Percentiles rank a stretch among this genome's conserved stretches.
Conservation (phyloP, 352 stramenopile species). For the Globisporangium sylvaticum region DNA sequence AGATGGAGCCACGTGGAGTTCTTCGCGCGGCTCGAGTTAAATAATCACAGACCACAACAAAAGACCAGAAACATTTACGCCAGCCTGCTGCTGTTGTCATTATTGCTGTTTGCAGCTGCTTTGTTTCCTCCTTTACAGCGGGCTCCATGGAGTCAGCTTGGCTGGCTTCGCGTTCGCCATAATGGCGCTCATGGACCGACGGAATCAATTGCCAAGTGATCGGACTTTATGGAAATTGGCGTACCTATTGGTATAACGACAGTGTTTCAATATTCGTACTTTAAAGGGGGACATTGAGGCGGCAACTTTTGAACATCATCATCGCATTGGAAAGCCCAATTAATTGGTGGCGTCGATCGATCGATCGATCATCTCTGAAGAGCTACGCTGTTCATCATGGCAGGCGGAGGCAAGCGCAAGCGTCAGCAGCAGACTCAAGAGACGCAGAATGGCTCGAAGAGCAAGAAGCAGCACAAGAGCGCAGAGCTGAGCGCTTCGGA, state of each 20-base stretch:
- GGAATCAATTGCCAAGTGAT: not conserved
- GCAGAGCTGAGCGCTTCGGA: conserved; percentile 1
- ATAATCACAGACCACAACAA: not conserved
- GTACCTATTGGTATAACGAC: not conserved
- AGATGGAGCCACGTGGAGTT: not conserved
- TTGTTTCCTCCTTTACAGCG: not conserved
- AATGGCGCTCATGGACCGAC: not conserved
- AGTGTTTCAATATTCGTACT: not conserved
- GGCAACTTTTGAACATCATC: conserved; percentile 8
- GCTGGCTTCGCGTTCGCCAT: not conserved
- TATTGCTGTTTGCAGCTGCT: not conserved
- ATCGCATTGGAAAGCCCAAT: not conserved
- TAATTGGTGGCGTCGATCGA: conserved; percentile 9
- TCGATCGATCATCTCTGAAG: not conserved
- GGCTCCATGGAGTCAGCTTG: not conserved
- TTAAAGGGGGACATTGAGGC: not conserved
- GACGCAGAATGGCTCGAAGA: not conserved
- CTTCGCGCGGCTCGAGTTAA: not conserved
- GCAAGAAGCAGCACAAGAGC: conserved; percentile 14
- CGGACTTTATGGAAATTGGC: not conserved
- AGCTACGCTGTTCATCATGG: not conserved
- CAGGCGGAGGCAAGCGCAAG: conserved; percentile 14
- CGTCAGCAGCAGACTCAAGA: conserved; percentile 1
- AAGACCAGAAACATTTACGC: not conserved
- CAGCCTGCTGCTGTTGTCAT: not conserved